phyloP scores from a whole-genome alignment of 345 rosid species.

The Heritiera fomes region DNA sequence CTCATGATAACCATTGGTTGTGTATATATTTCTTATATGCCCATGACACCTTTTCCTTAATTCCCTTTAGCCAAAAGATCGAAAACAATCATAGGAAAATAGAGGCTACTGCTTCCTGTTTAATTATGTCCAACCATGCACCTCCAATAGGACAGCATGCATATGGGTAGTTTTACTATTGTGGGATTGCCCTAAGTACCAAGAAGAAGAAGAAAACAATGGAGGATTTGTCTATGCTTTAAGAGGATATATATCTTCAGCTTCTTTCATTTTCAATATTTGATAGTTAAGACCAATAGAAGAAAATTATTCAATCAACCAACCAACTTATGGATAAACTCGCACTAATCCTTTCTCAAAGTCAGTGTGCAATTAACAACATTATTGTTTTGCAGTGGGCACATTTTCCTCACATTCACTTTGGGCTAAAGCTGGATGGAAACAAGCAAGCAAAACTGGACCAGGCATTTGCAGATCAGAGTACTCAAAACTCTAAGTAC shows the following conservation, averaged over 20 bases:
- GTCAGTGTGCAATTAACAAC: background rate
- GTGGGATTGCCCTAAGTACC: background rate
- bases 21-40: background rate
- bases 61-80: background rate
- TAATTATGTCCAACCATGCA: background rate
- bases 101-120: background rate
- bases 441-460: slow-evolving; percentile 66
- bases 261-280: background rate
- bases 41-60: background rate
- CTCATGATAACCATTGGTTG: background rate
- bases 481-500: slow-evolving; percentile 58
- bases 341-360: background rate
- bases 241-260: background rate
- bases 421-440: slow-evolving; percentile 82
- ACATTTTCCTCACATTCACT: slow-evolving; percentile 95
- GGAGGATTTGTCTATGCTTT: background rate
- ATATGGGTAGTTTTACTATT: background rate
- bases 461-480: slow-evolving; percentile 51
- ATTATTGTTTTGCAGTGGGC: slow-evolving; percentile 64
- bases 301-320: background rate
- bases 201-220: background rate
- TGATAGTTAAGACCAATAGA: background rate
- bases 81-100: background rate
- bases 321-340: background rate
- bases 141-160: background rate